These are phyloP conservation scores for Lumnitzera littorea DNA, from an alignment of 345 rosid genomes.

Conservation along the genomic window DNA sequence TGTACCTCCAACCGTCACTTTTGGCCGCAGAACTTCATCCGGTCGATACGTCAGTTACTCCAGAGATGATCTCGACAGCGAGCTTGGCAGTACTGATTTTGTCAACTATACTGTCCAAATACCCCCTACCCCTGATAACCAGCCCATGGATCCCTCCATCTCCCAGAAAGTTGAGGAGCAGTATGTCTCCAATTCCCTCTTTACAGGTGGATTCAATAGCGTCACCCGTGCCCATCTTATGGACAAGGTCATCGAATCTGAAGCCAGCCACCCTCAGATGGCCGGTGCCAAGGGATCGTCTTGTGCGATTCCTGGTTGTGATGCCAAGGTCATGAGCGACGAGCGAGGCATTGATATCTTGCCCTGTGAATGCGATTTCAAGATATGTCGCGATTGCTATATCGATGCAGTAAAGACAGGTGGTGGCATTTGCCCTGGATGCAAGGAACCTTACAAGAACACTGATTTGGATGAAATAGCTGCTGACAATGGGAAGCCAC, in stretches of 20 bases:
- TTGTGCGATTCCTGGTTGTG: conserved; percentile 87
- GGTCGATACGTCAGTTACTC: conserved; percentile 91
- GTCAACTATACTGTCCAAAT: conserved; percentile 83
- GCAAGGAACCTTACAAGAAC: conserved; percentile 80
- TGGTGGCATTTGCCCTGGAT: conserved; percentile 85
- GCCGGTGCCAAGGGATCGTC: conserved; percentile 94
- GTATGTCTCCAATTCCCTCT: conserved; percentile 86
- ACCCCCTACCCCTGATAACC: conserved; percentile 96
- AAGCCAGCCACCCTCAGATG: conserved; percentile 92
- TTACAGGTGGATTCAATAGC: conserved; percentile 90
- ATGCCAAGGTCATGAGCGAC: conserved; percentile 91
- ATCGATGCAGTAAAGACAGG: conserved; percentile 87
- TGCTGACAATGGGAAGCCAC: conserved; percentile 47
- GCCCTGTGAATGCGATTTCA: conserved; percentile 95
- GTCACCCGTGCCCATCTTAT: conserved; percentile 84
- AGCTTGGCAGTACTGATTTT: conserved; percentile 62
- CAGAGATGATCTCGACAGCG: conserved; percentile 92
- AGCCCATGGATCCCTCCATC: conserved; percentile 85
- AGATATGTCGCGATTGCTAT: conserved; percentile 87
- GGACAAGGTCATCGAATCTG: conserved; percentile 96
- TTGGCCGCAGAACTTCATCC: conserved; percentile 71
- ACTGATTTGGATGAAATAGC: conserved; percentile 61
- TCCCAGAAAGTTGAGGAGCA: conserved; percentile 98
- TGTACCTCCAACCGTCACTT: conserved; percentile 53
- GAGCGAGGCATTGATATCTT: conserved; percentile 85